phyloP scores from a whole-genome alignment of 2,329 filamentous ascomycete species.

The Apiospora sp. region DNA sequence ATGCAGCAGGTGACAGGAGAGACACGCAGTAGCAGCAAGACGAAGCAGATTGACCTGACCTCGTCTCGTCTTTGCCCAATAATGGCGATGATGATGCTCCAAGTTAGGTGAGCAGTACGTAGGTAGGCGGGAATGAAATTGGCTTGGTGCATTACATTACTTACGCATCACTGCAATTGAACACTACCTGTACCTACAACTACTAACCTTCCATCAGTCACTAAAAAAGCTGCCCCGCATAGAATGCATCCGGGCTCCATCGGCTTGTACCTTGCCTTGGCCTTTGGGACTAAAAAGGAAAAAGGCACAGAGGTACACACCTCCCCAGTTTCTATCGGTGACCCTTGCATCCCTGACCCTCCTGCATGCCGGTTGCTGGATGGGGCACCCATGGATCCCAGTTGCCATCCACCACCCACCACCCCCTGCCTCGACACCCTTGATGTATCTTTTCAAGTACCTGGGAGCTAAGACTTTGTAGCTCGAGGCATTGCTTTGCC shows the following conservation, averaged over 20 bases:
- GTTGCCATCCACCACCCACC: neutral
- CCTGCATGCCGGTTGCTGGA: conserved; percentile 18
- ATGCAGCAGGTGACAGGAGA: conserved; percentile 15
- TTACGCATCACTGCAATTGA: conserved; percentile 1
- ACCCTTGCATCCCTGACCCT: conserved; percentile 16
- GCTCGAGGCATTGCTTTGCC: conserved; percentile 4
- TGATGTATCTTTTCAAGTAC: neutral
- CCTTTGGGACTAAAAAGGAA: conserved; percentile 10
- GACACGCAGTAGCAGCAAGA: conserved; percentile 20
- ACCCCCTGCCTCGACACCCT: conserved; percentile 3
- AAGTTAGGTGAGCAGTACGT: neutral
- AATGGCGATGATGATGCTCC: neutral
- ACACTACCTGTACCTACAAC: neutral
- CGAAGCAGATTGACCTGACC: neutral
- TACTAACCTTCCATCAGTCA: neutral
- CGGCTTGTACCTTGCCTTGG: conserved; percentile 16
- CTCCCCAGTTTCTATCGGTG: conserved; percentile 8
- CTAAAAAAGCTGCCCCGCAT: conserved; percentile 14
- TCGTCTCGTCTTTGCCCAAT: neutral
- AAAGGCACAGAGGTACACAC: conserved; percentile 2
- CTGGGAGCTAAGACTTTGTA: neutral
- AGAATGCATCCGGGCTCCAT: conserved; percentile 4
- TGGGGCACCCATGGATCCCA: conserved; percentile 1
- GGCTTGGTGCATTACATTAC: conserved; percentile 7
- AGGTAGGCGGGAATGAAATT: neutral